phyloP scores from a whole-genome alignment of 208 protist genomes.

The Vickermania spadyakhi region DNA sequence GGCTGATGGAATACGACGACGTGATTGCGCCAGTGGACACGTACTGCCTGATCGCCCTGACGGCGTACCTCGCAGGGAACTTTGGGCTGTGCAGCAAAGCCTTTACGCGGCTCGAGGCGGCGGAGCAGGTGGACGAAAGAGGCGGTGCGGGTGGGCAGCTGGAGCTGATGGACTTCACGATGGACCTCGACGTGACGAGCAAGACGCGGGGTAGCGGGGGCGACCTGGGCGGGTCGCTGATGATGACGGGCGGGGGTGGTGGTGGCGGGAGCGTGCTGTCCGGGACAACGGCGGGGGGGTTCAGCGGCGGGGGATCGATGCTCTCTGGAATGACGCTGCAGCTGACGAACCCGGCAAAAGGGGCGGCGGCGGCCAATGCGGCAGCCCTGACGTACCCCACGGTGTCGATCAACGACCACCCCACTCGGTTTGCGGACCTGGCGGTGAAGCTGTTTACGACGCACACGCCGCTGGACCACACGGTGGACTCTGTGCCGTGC shows the following conservation, averaged over 20 bases:
- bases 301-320: conserved; percentile 17
- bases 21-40: conserved; percentile 81
- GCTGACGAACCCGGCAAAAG: conserved; percentile 68
- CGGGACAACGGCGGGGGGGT: conserved; percentile 5
- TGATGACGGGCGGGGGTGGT: neutral
- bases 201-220: conserved; percentile 30
- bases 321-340: conserved; percentile 66
- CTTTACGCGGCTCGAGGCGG: conserved; percentile 90
- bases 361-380: conserved; percentile 16
- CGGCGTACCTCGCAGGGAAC: conserved; percentile 88
- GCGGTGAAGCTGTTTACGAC: conserved; percentile 88
- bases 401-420: conserved; percentile 52
- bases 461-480: conserved; percentile 78
- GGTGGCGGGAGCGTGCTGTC: conserved; percentile 8
- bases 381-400: conserved; percentile 64
- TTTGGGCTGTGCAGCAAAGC: conserved; percentile 92
- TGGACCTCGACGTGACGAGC: conserved; percentile 69
- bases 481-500: conserved; percentile 64
- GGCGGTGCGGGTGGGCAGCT: conserved; percentile 11
- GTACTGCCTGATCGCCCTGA: conserved; percentile 93
- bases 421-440: conserved; percentile 81
- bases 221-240: neutral
- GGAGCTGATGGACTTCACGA: conserved; percentile 59
- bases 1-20: conserved; percentile 93
- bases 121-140: conserved; percentile 63